These are phyloP conservation scores for Hypoxylon sp. DNA, from an alignment of 2,329 filamentous ascomycete genomes.

Conservation along the genomic window DNA sequence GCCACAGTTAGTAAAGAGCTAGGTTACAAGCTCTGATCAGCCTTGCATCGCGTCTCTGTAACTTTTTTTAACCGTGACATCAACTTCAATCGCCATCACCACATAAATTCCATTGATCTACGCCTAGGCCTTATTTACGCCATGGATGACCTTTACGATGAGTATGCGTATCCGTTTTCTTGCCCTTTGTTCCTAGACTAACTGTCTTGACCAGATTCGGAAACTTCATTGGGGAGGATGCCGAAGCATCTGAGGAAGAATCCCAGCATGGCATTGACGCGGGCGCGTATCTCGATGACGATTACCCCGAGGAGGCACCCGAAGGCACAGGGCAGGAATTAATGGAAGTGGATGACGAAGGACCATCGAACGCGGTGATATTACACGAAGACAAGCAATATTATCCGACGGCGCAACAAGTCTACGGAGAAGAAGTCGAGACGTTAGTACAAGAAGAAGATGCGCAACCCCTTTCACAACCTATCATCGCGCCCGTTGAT, in stretches of 20 bases:
- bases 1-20: not conserved
- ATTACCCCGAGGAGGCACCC: constrained; percentile 76
- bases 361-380: constrained; percentile 95
- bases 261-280: constrained; percentile 82
- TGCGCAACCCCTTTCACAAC: constrained; percentile 90
- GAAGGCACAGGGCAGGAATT: constrained; percentile 81
- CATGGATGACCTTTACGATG: constrained; percentile 98
- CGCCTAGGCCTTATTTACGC: constrained; percentile 49
- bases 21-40: constrained; percentile 30
- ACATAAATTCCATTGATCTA: constrained; percentile 41
- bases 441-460: constrained; percentile 97
- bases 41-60: constrained; percentile 40
- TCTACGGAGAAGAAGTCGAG: constrained; percentile 95
- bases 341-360: constrained; percentile 94
- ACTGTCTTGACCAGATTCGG: constrained; percentile 77
- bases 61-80: constrained; percentile 43
- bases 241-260: constrained; percentile 86
- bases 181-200: constrained; percentile 25
- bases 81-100: constrained; percentile 35
- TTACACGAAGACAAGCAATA: constrained; percentile 99
- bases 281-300: constrained; percentile 85
- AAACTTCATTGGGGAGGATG: constrained; percentile 97
- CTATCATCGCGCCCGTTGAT: constrained; percentile 93
- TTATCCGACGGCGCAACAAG: constrained; percentile 96
- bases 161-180: constrained; percentile 67